These are phyloP conservation scores for Penicillium sp. DNA, from an alignment of 2,329 filamentous ascomycete genomes.

Conservation along the genomic window DNA sequence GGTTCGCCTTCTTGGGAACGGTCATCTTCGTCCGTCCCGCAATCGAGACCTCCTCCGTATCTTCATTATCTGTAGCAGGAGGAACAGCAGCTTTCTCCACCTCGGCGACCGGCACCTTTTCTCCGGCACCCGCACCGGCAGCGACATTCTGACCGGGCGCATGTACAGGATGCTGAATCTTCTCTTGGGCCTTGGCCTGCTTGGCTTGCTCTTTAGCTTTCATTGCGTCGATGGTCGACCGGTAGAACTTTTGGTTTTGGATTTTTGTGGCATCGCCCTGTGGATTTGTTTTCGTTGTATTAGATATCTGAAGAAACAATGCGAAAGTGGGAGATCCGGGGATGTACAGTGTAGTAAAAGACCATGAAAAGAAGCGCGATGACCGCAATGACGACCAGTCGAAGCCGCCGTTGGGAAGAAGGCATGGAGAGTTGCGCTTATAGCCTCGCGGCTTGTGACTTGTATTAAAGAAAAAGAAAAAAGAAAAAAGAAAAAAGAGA, in stretches of 20 bases:
- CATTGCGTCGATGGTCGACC: constrained; percentile 47
- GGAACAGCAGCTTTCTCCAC: constrained; percentile 34
- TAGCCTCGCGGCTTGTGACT: background rate
- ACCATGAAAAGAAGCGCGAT: constrained; percentile 57
- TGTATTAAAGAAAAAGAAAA: background rate
- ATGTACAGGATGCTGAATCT: constrained; percentile 36
- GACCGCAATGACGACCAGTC: constrained; percentile 56
- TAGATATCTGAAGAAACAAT: background rate
- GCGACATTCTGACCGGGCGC: constrained; percentile 4
- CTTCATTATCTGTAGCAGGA: constrained; percentile 37
- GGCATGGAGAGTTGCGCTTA: constrained; percentile 46
- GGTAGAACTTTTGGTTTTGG: constrained; percentile 46
- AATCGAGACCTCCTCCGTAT: constrained; percentile 42
- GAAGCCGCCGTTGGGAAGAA: constrained; percentile 63
- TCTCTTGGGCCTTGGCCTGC: constrained; percentile 48
- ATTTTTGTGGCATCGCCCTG: constrained; percentile 36
- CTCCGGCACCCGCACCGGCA: constrained; percentile 24
- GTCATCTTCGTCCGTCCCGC: constrained; percentile 49
- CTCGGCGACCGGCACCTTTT: constrained; percentile 55
- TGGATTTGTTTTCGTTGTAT: background rate
- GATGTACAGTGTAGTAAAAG: constrained; percentile 62
- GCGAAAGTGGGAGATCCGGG: background rate
- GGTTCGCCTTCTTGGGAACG: constrained; percentile 31
- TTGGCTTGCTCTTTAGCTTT: constrained; percentile 40
- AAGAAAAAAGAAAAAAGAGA: too few species aligned